phyloP scores from a whole-genome alignment of 2,329 filamentous ascomycete species.

The Penicillium digitatum region DNA sequence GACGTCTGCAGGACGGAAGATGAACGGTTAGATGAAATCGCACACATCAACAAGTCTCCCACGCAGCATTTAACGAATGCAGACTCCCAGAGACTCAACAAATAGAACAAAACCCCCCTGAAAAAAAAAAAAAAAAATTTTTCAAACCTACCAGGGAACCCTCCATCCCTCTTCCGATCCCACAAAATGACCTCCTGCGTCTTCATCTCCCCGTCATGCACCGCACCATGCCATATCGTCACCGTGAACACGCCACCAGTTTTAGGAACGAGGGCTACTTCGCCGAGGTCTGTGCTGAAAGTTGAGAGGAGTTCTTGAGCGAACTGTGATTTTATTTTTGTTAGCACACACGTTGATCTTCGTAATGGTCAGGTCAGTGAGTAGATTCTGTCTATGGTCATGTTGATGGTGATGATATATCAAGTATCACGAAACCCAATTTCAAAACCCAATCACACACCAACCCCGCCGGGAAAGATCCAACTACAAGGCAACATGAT shows the following conservation, averaged over 20 bases:
- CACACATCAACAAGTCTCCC: neutral
- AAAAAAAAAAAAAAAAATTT: neutral
- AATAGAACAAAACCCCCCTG: too few relatives aligned
- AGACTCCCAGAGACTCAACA: too few relatives aligned
- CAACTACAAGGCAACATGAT: neutral
- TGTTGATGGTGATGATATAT: neutral
- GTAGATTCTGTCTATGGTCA: neutral
- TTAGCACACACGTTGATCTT: neutral
- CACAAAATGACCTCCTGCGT: constrained; percentile 62
- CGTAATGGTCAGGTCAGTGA: neutral
- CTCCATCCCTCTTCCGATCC: constrained; percentile 81
- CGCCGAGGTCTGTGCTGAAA: constrained; percentile 76
- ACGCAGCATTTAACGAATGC: neutral
- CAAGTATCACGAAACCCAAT: neutral
- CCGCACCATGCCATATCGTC: constrained; percentile 49
- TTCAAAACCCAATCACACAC: neutral
- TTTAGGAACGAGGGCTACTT: constrained; percentile 79
- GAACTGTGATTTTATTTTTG: constrained; percentile 54
- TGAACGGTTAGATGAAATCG: neutral
- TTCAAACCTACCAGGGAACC: constrained; percentile 68
- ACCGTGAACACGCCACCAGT: constrained; percentile 83
- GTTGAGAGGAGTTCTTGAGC: constrained; percentile 94
- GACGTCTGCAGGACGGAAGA: constrained; percentile 55
- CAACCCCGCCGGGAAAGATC: neutral
- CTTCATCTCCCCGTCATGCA: constrained; percentile 18